Percentiles rank a stretch among this genome's conserved stretches.
Evolutionary conservation across 2,329 filamentous ascomycete species (phyloP).

Genomic region (Rosellinia necatrix): DNA sequence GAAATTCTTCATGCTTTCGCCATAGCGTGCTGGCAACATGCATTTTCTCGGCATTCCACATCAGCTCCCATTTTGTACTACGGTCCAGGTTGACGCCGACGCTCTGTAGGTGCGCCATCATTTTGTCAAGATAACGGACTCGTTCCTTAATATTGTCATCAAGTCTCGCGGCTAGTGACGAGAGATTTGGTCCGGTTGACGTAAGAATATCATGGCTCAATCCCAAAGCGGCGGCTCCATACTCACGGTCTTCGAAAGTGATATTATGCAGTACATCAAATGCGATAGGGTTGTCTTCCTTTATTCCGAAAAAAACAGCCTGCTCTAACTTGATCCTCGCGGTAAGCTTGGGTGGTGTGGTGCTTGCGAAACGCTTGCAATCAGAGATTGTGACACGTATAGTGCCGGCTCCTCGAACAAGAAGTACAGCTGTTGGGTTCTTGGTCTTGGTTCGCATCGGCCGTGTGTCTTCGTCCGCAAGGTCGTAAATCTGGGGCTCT

Average conservation of each 20-base stretch:
- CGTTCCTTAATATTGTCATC: constrained; percentile 80
- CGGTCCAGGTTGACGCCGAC: constrained; percentile 70
- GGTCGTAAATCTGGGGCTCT: constrained; percentile 51
- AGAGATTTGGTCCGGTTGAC: constrained; percentile 76
- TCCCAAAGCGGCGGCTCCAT: constrained; percentile 75
- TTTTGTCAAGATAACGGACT: constrained; percentile 72
- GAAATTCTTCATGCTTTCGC: constrained; percentile 75
- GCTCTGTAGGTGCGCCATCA: constrained; percentile 72
- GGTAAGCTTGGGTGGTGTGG: constrained; percentile 66
- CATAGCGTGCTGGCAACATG: constrained; percentile 79
- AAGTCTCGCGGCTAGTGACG: constrained; percentile 73
- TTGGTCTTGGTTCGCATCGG: constrained; percentile 60
- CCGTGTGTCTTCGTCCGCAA: constrained; percentile 52
- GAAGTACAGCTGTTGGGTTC: constrained; percentile 64
- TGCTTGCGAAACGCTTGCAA: constrained; percentile 62
- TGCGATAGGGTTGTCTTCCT: constrained; percentile 83
- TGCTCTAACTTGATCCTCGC: constrained; percentile 91
- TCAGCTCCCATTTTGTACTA: constrained; percentile 73
- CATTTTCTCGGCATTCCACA: constrained; percentile 92
- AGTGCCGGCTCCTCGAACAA: constrained; percentile 66
- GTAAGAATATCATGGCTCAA: constrained; percentile 82
- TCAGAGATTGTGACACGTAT: constrained; percentile 64
- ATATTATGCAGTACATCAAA: constrained; percentile 72
- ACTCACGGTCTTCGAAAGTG: constrained; percentile 70
- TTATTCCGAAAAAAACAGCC: constrained; percentile 87